Evolutionary conservation across 345 rosid genomes (phyloP).

Genomic region (Nephelium lappaceum): DNA sequence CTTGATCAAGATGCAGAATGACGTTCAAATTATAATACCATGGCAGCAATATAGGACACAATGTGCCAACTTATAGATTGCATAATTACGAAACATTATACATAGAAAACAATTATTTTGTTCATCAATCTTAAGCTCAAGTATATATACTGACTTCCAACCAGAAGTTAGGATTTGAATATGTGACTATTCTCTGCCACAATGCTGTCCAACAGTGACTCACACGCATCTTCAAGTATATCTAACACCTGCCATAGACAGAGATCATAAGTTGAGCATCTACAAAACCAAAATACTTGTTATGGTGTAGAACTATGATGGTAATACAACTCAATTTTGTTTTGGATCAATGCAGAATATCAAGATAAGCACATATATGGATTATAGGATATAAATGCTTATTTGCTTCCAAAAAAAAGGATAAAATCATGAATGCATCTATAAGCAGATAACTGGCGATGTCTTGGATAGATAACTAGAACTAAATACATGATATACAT

Average conservation of each 20-base stretch:
- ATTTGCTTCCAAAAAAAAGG: background rate
- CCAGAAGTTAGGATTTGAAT: background rate
- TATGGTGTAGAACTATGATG: background rate
- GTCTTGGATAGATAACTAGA: background rate
- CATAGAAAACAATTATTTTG: background rate
- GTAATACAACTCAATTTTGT: background rate
- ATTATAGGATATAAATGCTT: background rate
- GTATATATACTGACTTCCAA: slow-evolving; percentile 9
- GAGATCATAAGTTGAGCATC: background rate
- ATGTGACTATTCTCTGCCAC: slow-evolving; percentile 40
- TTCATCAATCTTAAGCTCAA: background rate
- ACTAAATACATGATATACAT: background rate
- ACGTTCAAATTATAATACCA: background rate
- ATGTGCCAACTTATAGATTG: background rate
- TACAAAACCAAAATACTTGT: background rate
- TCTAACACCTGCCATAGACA: slow-evolving; percentile 63
- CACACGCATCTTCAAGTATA: slow-evolving; percentile 91
- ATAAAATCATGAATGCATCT: background rate
- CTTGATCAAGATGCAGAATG: background rate
- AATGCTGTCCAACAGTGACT: slow-evolving; percentile 79
- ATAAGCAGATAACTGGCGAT: background rate
- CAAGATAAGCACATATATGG: background rate
- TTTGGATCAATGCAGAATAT: background rate
- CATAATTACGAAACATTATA: background rate
- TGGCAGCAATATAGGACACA: background rate